Percentiles rank a stretch among this genome's conserved stretches.
Conservation (phyloP, 352 stramenopile species). For the Pythium aphanidermatum region DNA sequence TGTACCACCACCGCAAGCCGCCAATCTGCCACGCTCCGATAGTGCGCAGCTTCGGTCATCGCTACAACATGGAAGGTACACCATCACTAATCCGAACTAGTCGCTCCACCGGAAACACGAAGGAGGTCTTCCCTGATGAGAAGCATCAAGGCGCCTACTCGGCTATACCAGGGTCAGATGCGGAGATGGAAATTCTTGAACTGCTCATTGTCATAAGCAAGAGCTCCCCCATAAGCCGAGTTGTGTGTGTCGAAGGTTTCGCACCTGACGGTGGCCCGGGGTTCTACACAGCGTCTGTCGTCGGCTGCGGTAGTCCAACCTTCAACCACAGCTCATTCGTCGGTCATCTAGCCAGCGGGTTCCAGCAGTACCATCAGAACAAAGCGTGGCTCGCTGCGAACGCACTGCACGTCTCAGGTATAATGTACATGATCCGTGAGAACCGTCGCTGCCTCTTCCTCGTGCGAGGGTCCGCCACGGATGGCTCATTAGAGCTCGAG, state of each 20-base stretch:
- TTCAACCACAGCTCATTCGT: slow-evolving; percentile 20
- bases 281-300: slow-evolving; percentile 13
- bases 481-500: slow-evolving; percentile 1
- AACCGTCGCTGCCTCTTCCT: slow-evolving; percentile 18
- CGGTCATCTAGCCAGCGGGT: slow-evolving; percentile 6
- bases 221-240: slow-evolving; percentile 11
- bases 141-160: slow-evolving; percentile 8
- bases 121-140: neutral
- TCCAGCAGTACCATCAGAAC: slow-evolving; percentile 20
- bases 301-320: slow-evolving; percentile 18
- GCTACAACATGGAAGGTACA: slow-evolving; percentile 23
- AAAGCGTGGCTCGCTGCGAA: slow-evolving; percentile 22
- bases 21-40: slow-evolving; percentile 20
- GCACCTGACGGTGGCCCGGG: neutral
- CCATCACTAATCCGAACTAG: slow-evolving; percentile 8
- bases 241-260: slow-evolving; percentile 21
- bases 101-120: neutral
- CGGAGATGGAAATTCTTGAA: slow-evolving; percentile 20
- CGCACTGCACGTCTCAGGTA: slow-evolving; percentile 21
- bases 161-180: slow-evolving; percentile 7
- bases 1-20: slow-evolving; percentile 23
- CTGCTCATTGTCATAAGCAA: slow-evolving; percentile 21
- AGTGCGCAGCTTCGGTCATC: slow-evolving; percentile 17
- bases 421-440: slow-evolving; percentile 24
- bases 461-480: neutral